Evolutionary conservation across 2,329 filamentous ascomycete genomes (phyloP).

Genomic region (Colletotrichum godetiae): DNA sequence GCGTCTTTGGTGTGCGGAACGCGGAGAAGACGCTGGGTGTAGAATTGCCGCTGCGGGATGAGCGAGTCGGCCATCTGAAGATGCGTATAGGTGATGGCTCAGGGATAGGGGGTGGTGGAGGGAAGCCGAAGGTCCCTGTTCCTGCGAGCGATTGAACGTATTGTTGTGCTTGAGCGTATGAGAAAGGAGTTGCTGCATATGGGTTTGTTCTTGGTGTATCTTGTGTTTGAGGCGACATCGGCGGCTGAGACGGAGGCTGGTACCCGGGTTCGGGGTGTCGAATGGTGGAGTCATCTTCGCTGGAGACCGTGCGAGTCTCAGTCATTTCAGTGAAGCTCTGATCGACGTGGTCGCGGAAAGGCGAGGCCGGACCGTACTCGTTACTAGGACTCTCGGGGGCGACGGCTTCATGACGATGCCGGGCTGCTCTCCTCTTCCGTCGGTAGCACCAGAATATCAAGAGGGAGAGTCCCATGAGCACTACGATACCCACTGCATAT

Average conservation of each 20-base stretch:
- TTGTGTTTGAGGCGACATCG: neutral
- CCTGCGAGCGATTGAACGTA: conserved; percentile 23
- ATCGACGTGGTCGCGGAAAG: neutral
- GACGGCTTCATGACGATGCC: conserved; percentile 1
- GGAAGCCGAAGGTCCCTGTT: conserved; percentile 11
- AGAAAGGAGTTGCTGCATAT: conserved; percentile 14
- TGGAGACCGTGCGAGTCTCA: neutral
- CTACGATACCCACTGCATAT: conserved; percentile 13
- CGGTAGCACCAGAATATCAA: conserved; percentile 28
- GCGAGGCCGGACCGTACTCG: neutral
- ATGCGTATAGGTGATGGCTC: conserved; percentile 30
- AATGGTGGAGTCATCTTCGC: neutral
- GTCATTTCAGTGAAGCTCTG: neutral
- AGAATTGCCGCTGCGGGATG: conserved; percentile 16
- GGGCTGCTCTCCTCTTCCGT: conserved; percentile 11
- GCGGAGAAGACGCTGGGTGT: neutral
- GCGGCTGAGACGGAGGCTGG: neutral
- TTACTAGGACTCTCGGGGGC: neutral
- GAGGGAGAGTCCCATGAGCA: conserved; percentile 19
- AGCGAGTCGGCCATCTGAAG: conserved; percentile 34
- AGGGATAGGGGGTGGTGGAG: conserved; percentile 12
- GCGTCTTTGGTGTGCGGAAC: neutral
- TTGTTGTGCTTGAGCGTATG: conserved; percentile 31
- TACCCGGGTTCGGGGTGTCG: conserved; percentile 3
- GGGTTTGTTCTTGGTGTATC: neutral